These are phyloP conservation scores for Cordyceps cicadae DNA, from an alignment of 2,329 filamentous ascomycete species.

Conservation along the genomic window DNA sequence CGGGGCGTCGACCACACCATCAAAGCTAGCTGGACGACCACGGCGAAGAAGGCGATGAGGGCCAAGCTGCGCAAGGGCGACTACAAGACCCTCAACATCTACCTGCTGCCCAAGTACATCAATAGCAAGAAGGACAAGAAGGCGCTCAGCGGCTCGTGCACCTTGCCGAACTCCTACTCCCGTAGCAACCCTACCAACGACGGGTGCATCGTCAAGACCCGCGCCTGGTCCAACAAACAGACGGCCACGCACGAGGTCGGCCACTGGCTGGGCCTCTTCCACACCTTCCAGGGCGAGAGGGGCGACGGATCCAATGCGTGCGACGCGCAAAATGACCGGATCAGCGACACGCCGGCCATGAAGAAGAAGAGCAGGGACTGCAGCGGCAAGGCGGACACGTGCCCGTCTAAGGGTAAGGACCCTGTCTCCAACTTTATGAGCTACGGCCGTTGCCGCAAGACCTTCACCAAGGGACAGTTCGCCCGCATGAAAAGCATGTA, in stretches of 20 bases:
- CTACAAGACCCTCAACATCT: constrained; percentile 32
- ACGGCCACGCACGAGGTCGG: constrained; percentile 29
- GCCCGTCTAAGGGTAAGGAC: constrained; percentile 1
- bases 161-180: constrained; percentile 28
- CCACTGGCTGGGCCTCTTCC: constrained; percentile 34
- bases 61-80: constrained; percentile 35
- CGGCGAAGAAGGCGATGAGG: constrained; percentile 36
- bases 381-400: too few relatives aligned
- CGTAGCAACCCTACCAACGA: constrained; percentile 20
- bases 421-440: constrained; percentile 15
- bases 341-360: constrained; percentile 1
- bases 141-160: constrained; percentile 32
- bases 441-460: constrained; percentile 11
- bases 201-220: constrained; percentile 30
- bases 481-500: constrained; percentile 11
- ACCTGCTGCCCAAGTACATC: constrained; percentile 17
- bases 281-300: constrained; percentile 30
- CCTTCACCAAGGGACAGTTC: constrained; percentile 12
- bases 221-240: constrained; percentile 24
- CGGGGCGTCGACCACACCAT: constrained; percentile 35
- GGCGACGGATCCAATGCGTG: constrained; percentile 3
- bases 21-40: constrained; percentile 39
- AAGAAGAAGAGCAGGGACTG: too few relatives aligned
- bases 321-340: constrained; percentile 2
- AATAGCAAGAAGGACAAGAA: not conserved